Conservation (phyloP, 257 asterid species). For the Scutellaria minor region DNA sequence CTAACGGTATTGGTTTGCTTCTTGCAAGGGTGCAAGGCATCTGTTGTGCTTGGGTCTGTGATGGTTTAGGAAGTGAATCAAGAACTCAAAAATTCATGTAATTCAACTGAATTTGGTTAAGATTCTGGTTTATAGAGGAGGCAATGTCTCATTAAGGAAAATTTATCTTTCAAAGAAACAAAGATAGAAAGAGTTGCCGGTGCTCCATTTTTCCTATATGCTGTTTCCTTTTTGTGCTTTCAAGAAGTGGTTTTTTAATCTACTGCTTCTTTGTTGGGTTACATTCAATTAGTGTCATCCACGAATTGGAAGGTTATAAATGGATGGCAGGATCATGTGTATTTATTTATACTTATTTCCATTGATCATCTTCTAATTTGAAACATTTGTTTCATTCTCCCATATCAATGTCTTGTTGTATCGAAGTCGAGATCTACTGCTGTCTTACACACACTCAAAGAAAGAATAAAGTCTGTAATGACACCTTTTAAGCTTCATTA, state of each 20-base stretch:
- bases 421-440: background rate
- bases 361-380: background rate
- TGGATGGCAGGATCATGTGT: background rate
- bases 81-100: conserved; percentile 1
- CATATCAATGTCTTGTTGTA: background rate
- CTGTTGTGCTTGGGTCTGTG: background rate
- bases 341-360: too few relatives aligned
- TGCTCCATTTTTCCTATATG: background rate
- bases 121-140: background rate
- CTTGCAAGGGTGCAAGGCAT: background rate
- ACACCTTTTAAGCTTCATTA: background rate
- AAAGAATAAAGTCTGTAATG: background rate
- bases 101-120: background rate
- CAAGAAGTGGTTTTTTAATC: background rate
- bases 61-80: conserved; percentile 4
- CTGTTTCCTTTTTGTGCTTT: background rate
- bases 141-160: background rate
- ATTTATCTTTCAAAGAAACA: background rate
- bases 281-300: background rate
- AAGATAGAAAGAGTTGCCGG: background rate
- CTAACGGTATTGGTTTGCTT: background rate
- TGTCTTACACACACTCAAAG: too few relatives aligned
- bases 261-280: background rate
- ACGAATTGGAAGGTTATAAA: background rate
- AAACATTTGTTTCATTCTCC: background rate